A percentile compares a stretch with the other conserved stretches of the same genome.
Conservation (phyloP, 2,329 filamentous ascomycete genomes). For the Sporothrix pallida region DNA sequence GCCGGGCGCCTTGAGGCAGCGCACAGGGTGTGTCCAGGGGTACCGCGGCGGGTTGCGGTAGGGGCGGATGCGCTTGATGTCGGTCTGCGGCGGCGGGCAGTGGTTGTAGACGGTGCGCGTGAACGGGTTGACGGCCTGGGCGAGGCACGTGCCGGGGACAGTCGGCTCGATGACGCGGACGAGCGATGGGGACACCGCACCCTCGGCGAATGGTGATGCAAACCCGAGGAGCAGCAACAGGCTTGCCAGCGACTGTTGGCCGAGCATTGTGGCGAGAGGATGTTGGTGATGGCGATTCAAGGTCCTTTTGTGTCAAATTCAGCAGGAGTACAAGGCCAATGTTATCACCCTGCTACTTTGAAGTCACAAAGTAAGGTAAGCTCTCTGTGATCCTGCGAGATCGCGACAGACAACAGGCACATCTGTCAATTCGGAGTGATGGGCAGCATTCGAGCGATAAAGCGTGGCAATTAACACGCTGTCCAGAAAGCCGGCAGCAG, state of each 20-base stretch:
- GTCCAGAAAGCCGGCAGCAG: slow-evolving; percentile 28
- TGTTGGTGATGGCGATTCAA: neutral
- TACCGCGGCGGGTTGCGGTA: slow-evolving; percentile 27
- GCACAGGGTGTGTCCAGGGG: slow-evolving; percentile 35
- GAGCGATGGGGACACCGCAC: neutral
- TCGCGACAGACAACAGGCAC: neutral
- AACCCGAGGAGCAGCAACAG: slow-evolving; percentile 3
- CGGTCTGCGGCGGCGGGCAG: slow-evolving; percentile 30
- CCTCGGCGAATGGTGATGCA: neutral
- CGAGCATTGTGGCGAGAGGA: neutral
- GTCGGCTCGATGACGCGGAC: slow-evolving; percentile 23
- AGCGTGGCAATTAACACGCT: slow-evolving; percentile 35
- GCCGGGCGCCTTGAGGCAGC: slow-evolving; percentile 24
- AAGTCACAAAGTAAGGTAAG: neutral
- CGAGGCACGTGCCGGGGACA: slow-evolving; percentile 14
- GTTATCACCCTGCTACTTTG: no score
- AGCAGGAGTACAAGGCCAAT: neutral
- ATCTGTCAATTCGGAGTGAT: neutral
- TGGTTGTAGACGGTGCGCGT: slow-evolving; percentile 24
- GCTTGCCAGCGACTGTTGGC: neutral
- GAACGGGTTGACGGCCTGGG: slow-evolving; percentile 26
- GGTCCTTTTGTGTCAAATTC: neutral
- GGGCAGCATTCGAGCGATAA: neutral
- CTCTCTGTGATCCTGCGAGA: neutral
- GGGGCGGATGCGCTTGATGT: slow-evolving; percentile 28